Evolutionary conservation across 1,284 basidiomycete genomes (phyloP).

Genomic region (Phylloboletellus chloephorus): DNA sequence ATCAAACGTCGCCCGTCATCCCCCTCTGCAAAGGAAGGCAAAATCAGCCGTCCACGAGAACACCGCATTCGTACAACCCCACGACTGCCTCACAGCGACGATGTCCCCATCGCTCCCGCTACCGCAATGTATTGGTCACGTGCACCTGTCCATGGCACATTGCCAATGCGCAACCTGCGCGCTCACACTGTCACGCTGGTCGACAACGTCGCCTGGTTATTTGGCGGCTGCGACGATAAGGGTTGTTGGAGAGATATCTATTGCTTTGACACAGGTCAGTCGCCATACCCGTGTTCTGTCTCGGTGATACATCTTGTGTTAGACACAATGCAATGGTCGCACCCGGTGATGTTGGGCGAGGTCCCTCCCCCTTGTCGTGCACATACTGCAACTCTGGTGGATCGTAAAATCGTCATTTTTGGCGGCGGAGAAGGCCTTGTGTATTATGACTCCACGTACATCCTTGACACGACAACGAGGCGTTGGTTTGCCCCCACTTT

Average conservation of each 20-base stretch:
- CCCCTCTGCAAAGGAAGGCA: slow-evolving; percentile 26
- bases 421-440: slow-evolving; percentile 79
- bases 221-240: slow-evolving; percentile 84
- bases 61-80: slow-evolving; percentile 42
- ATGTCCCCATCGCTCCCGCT: slow-evolving; percentile 49
- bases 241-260: slow-evolving; percentile 75
- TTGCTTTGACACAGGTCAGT: slow-evolving; percentile 79
- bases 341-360: slow-evolving; percentile 69
- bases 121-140: slow-evolving; percentile 83
- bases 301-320: neutral
- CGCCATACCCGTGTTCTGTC: neutral
- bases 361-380: slow-evolving; percentile 79
- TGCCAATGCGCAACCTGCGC: slow-evolving; percentile 72
- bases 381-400: slow-evolving; percentile 84
- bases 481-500: slow-evolving; percentile 58
- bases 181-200: slow-evolving; percentile 84
- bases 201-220: slow-evolving; percentile 79
- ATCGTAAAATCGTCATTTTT: slow-evolving; percentile 75
- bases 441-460: slow-evolving; percentile 74
- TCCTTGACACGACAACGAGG: slow-evolving; percentile 74
- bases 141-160: slow-evolving; percentile 71
- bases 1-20: slow-evolving; percentile 29
- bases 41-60: slow-evolving; percentile 14
- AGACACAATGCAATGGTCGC: slow-evolving; percentile 91
- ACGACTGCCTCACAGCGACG: slow-evolving; percentile 52